phyloP scores from a whole-genome alignment of 2,329 filamentous ascomycete species.

The Colletotrichum liriopes region DNA sequence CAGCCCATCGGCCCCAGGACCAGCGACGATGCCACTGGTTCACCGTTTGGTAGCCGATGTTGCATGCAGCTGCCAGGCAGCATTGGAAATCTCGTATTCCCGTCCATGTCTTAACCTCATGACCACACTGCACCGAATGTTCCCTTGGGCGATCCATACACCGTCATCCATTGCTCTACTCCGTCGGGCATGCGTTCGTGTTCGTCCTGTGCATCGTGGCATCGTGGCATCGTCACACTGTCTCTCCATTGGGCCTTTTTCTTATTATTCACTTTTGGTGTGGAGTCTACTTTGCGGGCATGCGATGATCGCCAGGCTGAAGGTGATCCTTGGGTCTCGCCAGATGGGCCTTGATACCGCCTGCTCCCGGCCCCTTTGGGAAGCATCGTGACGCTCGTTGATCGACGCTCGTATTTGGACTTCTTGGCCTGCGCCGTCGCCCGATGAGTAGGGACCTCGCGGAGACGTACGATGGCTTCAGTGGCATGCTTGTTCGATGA shows the following conservation, averaged over 20 bases:
- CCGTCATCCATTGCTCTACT: background rate
- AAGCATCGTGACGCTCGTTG: constrained; percentile 8
- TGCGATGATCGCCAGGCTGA: background rate
- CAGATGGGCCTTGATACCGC: background rate
- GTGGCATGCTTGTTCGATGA: background rate
- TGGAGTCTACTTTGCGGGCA: background rate
- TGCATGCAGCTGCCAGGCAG: constrained; percentile 30
- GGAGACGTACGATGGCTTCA: background rate
- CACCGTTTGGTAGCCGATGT: constrained; percentile 5
- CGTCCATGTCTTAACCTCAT: constrained; percentile 9
- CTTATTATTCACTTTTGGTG: background rate
- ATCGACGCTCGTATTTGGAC: constrained; percentile 30
- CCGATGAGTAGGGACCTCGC: background rate
- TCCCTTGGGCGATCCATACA: background rate
- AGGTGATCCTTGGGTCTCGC: background rate
- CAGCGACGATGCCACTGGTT: constrained; percentile 6
- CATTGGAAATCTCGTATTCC: constrained; percentile 35
- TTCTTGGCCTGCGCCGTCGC: background rate
- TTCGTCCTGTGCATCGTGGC: constrained; percentile 13
- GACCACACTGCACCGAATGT: background rate
- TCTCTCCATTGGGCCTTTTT: background rate
- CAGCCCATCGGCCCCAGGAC: constrained; percentile 13
- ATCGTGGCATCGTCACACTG: constrained; percentile 10
- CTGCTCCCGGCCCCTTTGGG: background rate
- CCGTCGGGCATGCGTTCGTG: constrained; percentile 9